These are phyloP conservation scores for Tritrichomonas musculus DNA, from an alignment of 208 protist species.

Conservation along the genomic window DNA sequence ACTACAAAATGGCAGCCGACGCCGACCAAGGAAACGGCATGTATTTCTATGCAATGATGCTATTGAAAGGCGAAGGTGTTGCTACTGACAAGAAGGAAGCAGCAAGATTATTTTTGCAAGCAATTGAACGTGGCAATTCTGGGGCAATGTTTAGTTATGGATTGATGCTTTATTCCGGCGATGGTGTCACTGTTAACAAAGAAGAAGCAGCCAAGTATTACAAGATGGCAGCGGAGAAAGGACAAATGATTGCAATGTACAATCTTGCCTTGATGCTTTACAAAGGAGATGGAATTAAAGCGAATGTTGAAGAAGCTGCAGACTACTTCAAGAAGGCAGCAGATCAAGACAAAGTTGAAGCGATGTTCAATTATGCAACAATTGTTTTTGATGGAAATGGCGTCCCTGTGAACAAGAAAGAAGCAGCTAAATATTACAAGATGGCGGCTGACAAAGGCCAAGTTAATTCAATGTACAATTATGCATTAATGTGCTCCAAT, in stretches of 20 bases:
- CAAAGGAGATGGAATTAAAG: neutral
- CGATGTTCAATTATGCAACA: neutral
- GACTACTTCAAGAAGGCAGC: neutral
- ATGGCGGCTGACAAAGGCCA: neutral
- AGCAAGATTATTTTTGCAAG: neutral
- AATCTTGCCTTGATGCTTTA: neutral
- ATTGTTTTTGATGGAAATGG: neutral
- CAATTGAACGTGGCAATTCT: neutral
- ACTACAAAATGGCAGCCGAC: neutral
- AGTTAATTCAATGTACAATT: neutral
- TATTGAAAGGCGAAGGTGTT: neutral
- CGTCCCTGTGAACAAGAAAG: neutral
- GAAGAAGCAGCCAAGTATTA: neutral
- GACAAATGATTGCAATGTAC: neutral
- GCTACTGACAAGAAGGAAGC: neutral
- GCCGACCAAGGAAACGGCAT: neutral
- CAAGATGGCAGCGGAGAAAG: slow-evolving; percentile 9
- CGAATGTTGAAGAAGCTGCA: neutral
- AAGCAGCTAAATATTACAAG: neutral
- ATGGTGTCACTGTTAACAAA: neutral
- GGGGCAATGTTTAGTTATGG: neutral
- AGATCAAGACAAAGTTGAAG: neutral
- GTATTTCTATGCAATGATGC: neutral
- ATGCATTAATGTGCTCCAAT: neutral
- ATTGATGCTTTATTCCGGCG: neutral